Evolutionary conservation across 2,329 filamentous ascomycete species (phyloP).

Genomic region (Cladosporium velox): DNA sequence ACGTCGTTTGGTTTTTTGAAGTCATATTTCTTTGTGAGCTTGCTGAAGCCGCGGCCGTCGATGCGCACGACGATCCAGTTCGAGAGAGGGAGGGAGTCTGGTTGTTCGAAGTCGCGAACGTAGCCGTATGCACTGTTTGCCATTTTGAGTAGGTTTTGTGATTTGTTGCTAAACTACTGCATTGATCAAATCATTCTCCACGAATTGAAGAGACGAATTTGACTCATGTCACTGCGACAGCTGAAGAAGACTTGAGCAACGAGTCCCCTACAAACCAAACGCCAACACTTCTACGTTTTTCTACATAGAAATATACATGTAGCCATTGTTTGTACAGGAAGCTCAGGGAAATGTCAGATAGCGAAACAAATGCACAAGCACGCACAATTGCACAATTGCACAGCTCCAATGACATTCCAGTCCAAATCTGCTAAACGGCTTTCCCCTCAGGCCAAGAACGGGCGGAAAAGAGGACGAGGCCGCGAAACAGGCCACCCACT

Average conservation of each 20-base stretch:
- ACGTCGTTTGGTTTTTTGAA: conserved; percentile 93
- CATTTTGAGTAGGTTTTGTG: conserved; percentile 25
- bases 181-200: not conserved
- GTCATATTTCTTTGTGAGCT: conserved; percentile 60
- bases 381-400: conserved; percentile 18
- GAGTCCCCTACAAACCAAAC: too few relatives aligned
- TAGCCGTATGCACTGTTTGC: conserved; percentile 76
- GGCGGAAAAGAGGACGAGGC: conserved; percentile 20
- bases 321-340: too few relatives aligned
- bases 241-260: not conserved
- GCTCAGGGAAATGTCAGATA: too few relatives aligned
- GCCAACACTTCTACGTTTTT: too few relatives aligned
- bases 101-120: conserved; percentile 83
- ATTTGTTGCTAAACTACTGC: not conserved
- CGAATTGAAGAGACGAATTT: conserved; percentile 8
- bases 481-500: conserved; percentile 17
- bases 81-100: conserved; percentile 77
- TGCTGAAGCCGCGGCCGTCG: conserved; percentile 92
- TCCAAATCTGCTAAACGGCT: not conserved
- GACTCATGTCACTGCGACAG: not conserved
- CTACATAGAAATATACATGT: too few relatives aligned
- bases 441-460: conserved; percentile 16
- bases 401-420: not conserved
- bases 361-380: too few relatives aligned
- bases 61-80: conserved; percentile 96